Base-by-base conservation (phyloP, 106 monocot genomes). In the Iris macrosiphon region DNA sequence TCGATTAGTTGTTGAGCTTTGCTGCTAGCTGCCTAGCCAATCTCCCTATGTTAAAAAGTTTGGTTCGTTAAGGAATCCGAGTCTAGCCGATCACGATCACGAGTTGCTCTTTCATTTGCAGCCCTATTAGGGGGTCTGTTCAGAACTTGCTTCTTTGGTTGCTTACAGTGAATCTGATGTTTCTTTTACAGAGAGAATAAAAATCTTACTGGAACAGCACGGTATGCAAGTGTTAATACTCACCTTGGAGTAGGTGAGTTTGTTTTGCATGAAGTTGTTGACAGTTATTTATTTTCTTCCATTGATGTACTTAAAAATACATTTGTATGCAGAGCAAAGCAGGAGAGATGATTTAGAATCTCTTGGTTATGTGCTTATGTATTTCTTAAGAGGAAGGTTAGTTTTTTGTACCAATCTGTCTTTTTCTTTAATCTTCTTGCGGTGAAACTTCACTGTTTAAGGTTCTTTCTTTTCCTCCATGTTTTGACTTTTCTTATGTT, bases 331-430 rank as follows among this genome's bases (percentile, higher is more conserved):
- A 65, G 73, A 73, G 66, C 73, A 73, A 60, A 73, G 73, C 40
- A 39, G 73, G 33, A 65, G 73, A 26, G 73, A 73, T 66, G 73
- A 73, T 60, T 41, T 72, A 27, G 72, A 72, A 58, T 64, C 72
- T 72, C 72, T 72, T 22, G 64, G 72, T 31, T 72, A 72, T 66
- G 73, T 65, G 8, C 52, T 73, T 35, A 65, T 73, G 66, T 73
- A 73, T 46, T 73, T 73, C 34, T 55, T 73, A 35, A 73, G 73
- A 49, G 73, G 73, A 65, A 73, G 73, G 73, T 73, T 40, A 6
- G 33, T 5, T 25, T 61, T 16, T 18, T 33, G 24, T 12, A 7
- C 1, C 48, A 16, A 41, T 14, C 6, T n/a, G 11, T 35, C 7
- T 4, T 54, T 17, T 40, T 52, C 0, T 31, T 61, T 35, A 22